Evolutionary conservation across 805 yeast species (phyloP).

Genomic region (Wickerhamiella kurtzmanii): DNA sequence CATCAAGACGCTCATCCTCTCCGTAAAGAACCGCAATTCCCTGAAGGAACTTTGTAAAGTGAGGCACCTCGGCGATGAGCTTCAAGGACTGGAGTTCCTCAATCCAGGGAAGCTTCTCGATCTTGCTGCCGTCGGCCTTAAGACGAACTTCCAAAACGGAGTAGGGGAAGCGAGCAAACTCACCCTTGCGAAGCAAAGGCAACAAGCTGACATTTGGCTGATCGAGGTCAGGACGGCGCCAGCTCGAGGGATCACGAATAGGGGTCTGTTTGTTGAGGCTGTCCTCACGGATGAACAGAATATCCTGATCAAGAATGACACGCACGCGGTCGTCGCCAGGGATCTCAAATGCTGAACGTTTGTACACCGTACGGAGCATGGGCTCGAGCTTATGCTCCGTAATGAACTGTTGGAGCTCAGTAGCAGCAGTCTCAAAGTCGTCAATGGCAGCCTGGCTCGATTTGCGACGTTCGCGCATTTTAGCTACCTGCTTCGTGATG

Average conservation of each 20-base stretch:
- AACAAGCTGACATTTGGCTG: constrained; percentile 53
- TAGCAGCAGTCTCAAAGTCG: constrained; percentile 40
- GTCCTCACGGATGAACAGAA: constrained; percentile 80
- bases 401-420: constrained; percentile 50
- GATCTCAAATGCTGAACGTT: constrained; percentile 91
- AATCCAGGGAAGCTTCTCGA: constrained; percentile 46
- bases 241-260: constrained; percentile 69
- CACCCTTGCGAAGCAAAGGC: constrained; percentile 70
- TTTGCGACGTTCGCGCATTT: constrained; percentile 46
- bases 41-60: constrained; percentile 83
- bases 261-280: constrained; percentile 74
- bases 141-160: constrained; percentile 73
- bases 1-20: constrained; percentile 82
- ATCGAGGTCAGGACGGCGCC: constrained; percentile 93
- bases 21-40: constrained; percentile 80
- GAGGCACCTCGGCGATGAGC: constrained; percentile 85
- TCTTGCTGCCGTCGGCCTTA: constrained; percentile 31
- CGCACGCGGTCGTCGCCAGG: constrained; percentile 94
- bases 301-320: constrained; percentile 79
- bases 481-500: constrained; percentile 41
- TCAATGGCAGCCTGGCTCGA: constrained; percentile 40
- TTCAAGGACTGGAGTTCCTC: constrained; percentile 72
- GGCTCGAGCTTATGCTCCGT: constrained; percentile 62
- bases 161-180: constrained; percentile 62
- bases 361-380: constrained; percentile 69